A percentile compares a stretch with the other conserved stretches of the same genome.
Conservation (phyloP, 2,329 filamentous ascomycete genomes). For the Xylariales sp. region DNA sequence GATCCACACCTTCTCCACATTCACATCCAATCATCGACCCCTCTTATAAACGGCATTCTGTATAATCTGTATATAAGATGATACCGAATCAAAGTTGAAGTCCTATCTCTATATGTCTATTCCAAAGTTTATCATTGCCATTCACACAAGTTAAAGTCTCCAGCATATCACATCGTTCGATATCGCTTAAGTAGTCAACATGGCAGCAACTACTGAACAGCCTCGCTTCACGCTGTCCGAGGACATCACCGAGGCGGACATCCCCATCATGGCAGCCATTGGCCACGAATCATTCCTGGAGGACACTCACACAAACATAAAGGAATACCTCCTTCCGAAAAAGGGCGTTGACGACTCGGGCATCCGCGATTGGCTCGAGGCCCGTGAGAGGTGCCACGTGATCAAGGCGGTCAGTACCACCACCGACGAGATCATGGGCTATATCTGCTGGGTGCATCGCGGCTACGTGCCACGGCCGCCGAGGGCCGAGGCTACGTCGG, state of each 20-base stretch:
- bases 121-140: too few species aligned
- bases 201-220: neutral
- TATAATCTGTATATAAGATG: too few species aligned
- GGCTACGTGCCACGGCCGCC: neutral
- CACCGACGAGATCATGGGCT: slow-evolving; percentile 2
- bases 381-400: neutral
- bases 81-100: too few species aligned
- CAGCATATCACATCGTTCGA: too few species aligned
- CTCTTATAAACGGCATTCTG: too few species aligned
- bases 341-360: neutral
- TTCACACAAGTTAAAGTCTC: too few species aligned
- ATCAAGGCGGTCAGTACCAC: slow-evolving; percentile 1
- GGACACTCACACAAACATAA: slow-evolving; percentile 3
- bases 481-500: neutral
- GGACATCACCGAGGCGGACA: slow-evolving; percentile 1
- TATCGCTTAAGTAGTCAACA: too few species aligned
- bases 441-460: slow-evolving; percentile 1
- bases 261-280: slow-evolving; percentile 2
- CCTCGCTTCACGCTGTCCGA: neutral
- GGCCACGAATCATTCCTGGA: slow-evolving; percentile 1
- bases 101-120: too few species aligned
- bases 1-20: too few species aligned
- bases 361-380: neutral
- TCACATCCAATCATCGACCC: too few species aligned
- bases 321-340: slow-evolving; percentile 3